Evolutionary conservation across 2,329 filamentous ascomycete species (phyloP), one percentile per base, ranked within the genome.

Genomic region (Pseudogymnoascus sp.): DNA sequence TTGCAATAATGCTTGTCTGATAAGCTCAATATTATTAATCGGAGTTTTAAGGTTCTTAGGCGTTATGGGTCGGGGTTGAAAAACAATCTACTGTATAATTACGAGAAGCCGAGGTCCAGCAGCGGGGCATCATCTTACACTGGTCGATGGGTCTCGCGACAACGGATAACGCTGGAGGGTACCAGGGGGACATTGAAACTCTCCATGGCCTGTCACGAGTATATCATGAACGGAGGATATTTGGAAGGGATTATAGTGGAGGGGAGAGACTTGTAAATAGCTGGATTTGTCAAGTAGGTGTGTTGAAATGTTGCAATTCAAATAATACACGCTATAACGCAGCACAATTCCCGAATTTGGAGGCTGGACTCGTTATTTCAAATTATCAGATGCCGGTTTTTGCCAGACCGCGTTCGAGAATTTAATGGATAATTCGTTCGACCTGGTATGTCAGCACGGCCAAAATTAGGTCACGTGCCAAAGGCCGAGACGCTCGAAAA

Each of bases 401-500:
- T 33, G 7, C 17, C 5, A 35, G 17, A 15, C 28, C n/a, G 10
- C 6, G 17, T 57, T 57, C 47, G 50, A 33, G 50, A 57, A 57
- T 33, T 33, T n/a, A n/a, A 19, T 57, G 50, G 47, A 33, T 13
- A 53, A 11, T 53, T 31, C 28, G 1, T 21, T 33, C n/a, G 13
- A 57, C 28, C 28, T 57, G 50, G 50, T 57, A 57, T 57, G 50
- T 57, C 50, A 57, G 50, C 50, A 57, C n/a, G 21, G n/a, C 10
- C n/a, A 8, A 33, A 33, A 33, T 19, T 8, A 6, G 4, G 50
- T 57, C 50, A 57, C 50, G 50, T 57, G 50, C 10, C n/a, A 57
- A 57, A 33, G 50, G 50, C 50, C 50, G 50, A 57, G 50, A 57
- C 50, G 28, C 50, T 57, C 50, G n/a, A 33, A 57, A 57, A 57